These are phyloP conservation scores for Emmonsia crescens DNA, from an alignment of 2,329 filamentous ascomycete species.

Conservation along the genomic window DNA sequence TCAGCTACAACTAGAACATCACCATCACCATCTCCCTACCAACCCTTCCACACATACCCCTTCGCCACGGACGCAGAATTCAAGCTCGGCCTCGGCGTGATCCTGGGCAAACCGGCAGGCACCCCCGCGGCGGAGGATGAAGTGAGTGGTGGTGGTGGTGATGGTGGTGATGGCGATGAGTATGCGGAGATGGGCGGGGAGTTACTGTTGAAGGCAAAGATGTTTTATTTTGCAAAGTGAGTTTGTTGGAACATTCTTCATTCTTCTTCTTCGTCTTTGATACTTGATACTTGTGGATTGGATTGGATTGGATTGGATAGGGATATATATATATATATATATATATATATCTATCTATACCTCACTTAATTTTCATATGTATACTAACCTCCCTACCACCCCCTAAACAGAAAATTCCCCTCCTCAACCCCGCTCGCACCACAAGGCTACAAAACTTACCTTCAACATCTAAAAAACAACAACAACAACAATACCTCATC, in stretches of 20 bases:
- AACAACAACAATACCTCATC: constrained; percentile 4
- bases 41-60: constrained; percentile 27
- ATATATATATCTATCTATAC: not conserved
- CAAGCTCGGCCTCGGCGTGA: constrained; percentile 36
- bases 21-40: constrained; percentile 18
- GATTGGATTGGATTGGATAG: not conserved
- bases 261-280: not conserved
- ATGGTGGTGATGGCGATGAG: not conserved
- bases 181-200: not conserved
- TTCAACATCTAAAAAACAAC: not conserved
- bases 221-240: constrained; percentile 1
- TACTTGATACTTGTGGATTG: not conserved
- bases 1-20: constrained; percentile 2
- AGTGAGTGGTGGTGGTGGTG: not conserved
- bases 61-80: constrained; percentile 36
- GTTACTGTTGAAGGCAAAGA: not conserved
- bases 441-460: constrained; percentile 6
- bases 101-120: constrained; percentile 28
- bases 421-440: not conserved
- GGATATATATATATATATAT: not conserved
- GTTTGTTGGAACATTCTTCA: not conserved
- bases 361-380: not conserved
- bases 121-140: constrained; percentile 25
- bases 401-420: not conserved
- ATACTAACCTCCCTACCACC: not conserved